A percentile compares a stretch with the other conserved stretches of the same genome.
These are phyloP conservation scores for Leccinum pallidistipes DNA, from an alignment of 1,284 basidiomycete genomes.

Conservation along the genomic window DNA sequence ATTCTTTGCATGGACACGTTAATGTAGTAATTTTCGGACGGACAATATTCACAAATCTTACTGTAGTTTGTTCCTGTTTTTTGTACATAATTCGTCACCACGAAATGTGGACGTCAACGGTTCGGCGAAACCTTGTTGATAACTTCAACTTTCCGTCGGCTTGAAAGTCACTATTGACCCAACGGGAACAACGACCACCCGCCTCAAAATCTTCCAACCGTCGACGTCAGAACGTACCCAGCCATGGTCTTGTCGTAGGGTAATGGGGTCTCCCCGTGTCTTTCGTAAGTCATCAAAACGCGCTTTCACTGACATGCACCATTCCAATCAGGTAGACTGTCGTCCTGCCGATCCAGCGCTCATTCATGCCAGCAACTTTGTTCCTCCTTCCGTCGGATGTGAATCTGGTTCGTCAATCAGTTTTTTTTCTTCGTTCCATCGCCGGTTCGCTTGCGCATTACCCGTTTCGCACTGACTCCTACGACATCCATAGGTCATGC, in stretches of 20 bases:
- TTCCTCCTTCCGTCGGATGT: background rate
- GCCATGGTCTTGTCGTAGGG: background rate
- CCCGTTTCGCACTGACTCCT: background rate
- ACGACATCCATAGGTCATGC: background rate
- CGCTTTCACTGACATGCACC: background rate
- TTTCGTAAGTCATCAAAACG: too few relatives aligned
- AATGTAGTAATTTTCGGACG: background rate
- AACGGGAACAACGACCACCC: too few relatives aligned
- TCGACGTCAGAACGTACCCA: too few relatives aligned
- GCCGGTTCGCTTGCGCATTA: background rate
- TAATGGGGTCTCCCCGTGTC: too few relatives aligned
- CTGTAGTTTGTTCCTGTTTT: too few relatives aligned
- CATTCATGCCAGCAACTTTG: background rate
- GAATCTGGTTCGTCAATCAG: background rate
- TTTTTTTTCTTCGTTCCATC: background rate
- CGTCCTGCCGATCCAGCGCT: background rate
- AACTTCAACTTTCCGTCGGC: too few relatives aligned
- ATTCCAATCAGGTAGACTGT: background rate
- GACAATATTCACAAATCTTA: background rate
- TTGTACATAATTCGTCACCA: too few relatives aligned
- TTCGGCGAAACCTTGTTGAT: too few relatives aligned
- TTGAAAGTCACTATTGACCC: too few relatives aligned
- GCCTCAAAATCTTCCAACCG: background rate
- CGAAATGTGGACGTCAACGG: too few relatives aligned
- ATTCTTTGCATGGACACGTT: background rate